Evolutionary conservation across 2,329 filamentous ascomycete genomes (phyloP), one percentile per base, ranked within the genome.

Genomic region (Diaporthe sp.): DNA sequence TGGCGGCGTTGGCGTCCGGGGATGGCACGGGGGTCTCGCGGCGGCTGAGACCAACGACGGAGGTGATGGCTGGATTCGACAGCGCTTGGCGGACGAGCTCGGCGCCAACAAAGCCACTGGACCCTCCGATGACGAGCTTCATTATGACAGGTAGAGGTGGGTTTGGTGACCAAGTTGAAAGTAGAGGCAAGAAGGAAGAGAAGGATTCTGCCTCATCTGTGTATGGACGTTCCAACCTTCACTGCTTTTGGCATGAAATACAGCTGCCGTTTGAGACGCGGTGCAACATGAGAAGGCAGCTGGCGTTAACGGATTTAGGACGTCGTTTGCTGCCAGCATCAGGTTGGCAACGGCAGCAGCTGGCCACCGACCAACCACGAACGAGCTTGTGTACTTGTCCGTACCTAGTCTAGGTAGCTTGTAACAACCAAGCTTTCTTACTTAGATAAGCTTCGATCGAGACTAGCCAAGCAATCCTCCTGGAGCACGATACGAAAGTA

Each of bases 71-170:
- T 0, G 82, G 81, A 42, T 80, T 79, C 5, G 76, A 78, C 8
- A 88, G 79, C 31, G 84, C 84, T 71, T 88, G 86, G 17, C 85
- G 85, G 61, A 88, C 78, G 37, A 89, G 75, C 72, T 88, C 87
- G 49, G 78, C 82, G 51, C 81, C 87, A 2, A 88, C 81, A 55
- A 84, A 85, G 72, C 86, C 86, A 0, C 83, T 86, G 5, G 85
- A 83, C 2, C 86, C 86, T 15, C 83, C 80, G 22, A 87, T 79
- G 34, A 88, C 82, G 55, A 88, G 79, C 76, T 87, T 88, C 86
- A 88, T 88, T 53, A 22, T 63, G n/a, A 39, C n/a, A 39, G 25
- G n/a, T 25, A 44, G 6, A 31, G 3, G 20, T 28, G 17, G 4
- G 22, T 25, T 15, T 12, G 57, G 20, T 42, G 39, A 3, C 2